Conservation (phyloP, 805 yeast species). For the Cyberlindnera galapagoensis region DNA sequence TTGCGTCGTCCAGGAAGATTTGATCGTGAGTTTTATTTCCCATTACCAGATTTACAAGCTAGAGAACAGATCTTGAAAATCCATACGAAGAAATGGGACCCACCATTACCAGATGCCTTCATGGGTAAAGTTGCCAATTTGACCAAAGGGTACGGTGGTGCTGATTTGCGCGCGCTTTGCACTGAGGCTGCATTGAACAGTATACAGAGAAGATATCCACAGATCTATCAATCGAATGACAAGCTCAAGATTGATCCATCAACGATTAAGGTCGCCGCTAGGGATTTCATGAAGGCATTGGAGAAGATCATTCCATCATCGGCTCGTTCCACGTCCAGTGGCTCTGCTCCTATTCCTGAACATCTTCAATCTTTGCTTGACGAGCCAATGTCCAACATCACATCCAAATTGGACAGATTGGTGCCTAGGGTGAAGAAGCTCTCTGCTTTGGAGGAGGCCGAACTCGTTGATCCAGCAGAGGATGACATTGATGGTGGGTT, state of each 20-base stretch:
- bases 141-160: slow-evolving; percentile 98
- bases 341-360: slow-evolving; percentile 75
- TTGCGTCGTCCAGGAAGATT: slow-evolving; percentile 94
- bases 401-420: slow-evolving; percentile 42
- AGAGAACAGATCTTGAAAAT: slow-evolving; percentile 74
- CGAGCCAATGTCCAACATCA: slow-evolving; percentile 41
- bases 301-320: slow-evolving; percentile 90
- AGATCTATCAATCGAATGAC: slow-evolving; percentile 71
- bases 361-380: slow-evolving; percentile 58
- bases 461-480: slow-evolving; percentile 51
- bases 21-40: slow-evolving; percentile 94
- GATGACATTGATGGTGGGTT: slow-evolving; percentile 61
- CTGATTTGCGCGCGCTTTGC: slow-evolving; percentile 88
- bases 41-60: slow-evolving; percentile 78
- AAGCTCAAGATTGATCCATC: slow-evolving; percentile 70
- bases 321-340: slow-evolving; percentile 71
- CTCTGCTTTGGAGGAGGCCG: slow-evolving; percentile 62
- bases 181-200: slow-evolving; percentile 93
- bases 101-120: slow-evolving; percentile 55
- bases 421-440: slow-evolving; percentile 54
- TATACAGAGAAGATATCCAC: slow-evolving; percentile 90
- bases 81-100: slow-evolving; percentile 86
- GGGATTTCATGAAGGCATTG: slow-evolving; percentile 81
- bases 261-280: slow-evolving; percentile 64
- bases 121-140: slow-evolving; percentile 61